Base-by-base conservation (phyloP, 495 filamentous ascomycete species). In the Podospora anserina region DNA sequence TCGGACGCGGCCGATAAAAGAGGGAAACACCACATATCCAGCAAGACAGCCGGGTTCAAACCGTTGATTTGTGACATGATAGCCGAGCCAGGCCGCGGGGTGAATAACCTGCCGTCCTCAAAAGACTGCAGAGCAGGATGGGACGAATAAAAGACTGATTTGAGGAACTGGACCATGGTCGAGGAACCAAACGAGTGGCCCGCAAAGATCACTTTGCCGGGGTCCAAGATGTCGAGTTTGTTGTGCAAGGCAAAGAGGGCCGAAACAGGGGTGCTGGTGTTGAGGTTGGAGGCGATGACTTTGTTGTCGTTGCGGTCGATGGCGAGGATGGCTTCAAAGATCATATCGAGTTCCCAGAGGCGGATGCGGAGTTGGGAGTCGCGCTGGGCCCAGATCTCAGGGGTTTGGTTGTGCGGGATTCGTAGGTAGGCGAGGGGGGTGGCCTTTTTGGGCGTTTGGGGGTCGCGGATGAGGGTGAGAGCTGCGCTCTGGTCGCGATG, bases 131-230 rank as follows among this genome's bases (percentile, higher is more conserved):
- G 67, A 67, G 28, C 71, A 56, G 28, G 78, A 5, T 34, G 60
- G 66, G 67, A 76, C 74, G 4, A 74, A 74, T 91, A 91, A 78
- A 87, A 91, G 49, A 88, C 83, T 39, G 83, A 88, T 74, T 94
- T 94, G 69, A 92, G 75, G 60, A 94, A 83, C 71, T 93, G 91
- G 4, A 90, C 82, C 32, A 87, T 80, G 23, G 88, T 91, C 0
- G 90, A 82, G 23, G 88, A 88, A 59, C 91, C 91, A 71, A 94
- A 94, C 18, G 87, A 90, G 77, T 94, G 91, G 7, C 91, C 91
- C 1, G 83, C 83, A 76, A 88, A 92, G 58, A 86, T 85, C 1
- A 93, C 83, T n/a, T 79, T 81, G 6, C 91, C 92, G 0, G 92
- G 90, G n/a, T 81, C 78, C 63, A 86, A 84, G 6, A 94, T 82